phyloP scores from a whole-genome alignment of 2,329 filamentous ascomycete species.

The Emergomyces pasteurianus region DNA sequence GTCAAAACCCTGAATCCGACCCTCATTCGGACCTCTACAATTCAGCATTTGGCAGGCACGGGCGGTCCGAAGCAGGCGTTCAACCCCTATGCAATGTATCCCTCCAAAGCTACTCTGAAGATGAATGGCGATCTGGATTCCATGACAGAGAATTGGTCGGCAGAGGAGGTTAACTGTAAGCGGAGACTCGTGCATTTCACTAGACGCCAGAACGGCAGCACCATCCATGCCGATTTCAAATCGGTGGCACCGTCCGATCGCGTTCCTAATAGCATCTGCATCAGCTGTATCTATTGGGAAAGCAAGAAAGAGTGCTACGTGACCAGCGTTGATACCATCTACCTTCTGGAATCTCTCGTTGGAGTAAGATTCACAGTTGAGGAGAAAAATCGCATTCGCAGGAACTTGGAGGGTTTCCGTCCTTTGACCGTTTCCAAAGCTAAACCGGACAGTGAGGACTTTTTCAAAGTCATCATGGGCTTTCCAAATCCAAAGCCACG shows the following conservation, averaged over 20 bases:
- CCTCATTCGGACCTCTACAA: slow-evolving; percentile 55
- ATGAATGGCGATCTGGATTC: slow-evolving; percentile 72
- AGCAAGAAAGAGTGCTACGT: slow-evolving; percentile 86
- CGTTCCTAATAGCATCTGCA: slow-evolving; percentile 73
- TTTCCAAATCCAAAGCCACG: slow-evolving; percentile 90
- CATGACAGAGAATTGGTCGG: slow-evolving; percentile 75
- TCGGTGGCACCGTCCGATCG: slow-evolving; percentile 68
- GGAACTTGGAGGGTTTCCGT: slow-evolving; percentile 89
- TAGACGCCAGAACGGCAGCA: slow-evolving; percentile 68
- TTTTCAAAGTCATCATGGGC: slow-evolving; percentile 98
- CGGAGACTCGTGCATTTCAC: slow-evolving; percentile 81
- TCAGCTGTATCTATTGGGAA: slow-evolving; percentile 96
- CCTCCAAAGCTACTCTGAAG: slow-evolving; percentile 72
- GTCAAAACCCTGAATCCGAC: slow-evolving; percentile 41
- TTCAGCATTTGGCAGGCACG: slow-evolving; percentile 38
- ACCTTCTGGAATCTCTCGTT: slow-evolving; percentile 82
- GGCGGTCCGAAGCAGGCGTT: slow-evolving; percentile 44
- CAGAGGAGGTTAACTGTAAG: slow-evolving; percentile 66
- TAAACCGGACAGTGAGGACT: slow-evolving; percentile 84
- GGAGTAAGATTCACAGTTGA: slow-evolving; percentile 82
- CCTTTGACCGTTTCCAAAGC: slow-evolving; percentile 88
- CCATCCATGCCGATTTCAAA: slow-evolving; percentile 68
- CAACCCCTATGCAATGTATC: slow-evolving; percentile 70
- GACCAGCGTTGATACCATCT: slow-evolving; percentile 94
- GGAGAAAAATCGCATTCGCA: slow-evolving; percentile 94